A percentile compares a stretch with the other conserved stretches of the same genome.
These are phyloP conservation scores for Eucalyptus melliodora DNA, from an alignment of 345 rosid genomes.

Conservation along the genomic window DNA sequence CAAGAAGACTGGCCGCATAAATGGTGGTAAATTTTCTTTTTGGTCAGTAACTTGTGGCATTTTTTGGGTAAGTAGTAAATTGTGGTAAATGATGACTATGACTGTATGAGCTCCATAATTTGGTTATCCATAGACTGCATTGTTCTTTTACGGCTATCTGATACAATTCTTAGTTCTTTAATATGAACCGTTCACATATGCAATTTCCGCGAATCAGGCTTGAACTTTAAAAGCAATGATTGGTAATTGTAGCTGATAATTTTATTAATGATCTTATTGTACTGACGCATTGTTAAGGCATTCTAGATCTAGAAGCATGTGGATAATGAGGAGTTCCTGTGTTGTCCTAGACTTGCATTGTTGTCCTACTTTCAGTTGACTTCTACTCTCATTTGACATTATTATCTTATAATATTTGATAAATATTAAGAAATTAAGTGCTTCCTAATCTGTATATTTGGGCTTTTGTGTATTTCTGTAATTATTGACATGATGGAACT, in stretches of 20 bases:
- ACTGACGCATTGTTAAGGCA: neutral
- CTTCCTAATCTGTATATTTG: neutral
- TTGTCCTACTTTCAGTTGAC: neutral
- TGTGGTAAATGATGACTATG: neutral
- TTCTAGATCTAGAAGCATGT: neutral
- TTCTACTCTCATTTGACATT: neutral
- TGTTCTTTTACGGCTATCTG: neutral
- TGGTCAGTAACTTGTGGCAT: neutral
- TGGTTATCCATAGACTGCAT: neutral
- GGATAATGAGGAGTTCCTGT: neutral
- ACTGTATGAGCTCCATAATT: neutral
- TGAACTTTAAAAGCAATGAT: neutral
- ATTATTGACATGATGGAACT: neutral
- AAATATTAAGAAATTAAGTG: neutral
- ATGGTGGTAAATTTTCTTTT: neutral
- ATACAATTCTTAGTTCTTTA: neutral
- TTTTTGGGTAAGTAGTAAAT: neutral
- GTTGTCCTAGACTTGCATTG: neutral
- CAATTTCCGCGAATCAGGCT: neutral
- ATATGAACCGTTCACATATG: neutral
- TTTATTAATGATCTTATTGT: neutral
- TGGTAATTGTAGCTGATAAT: neutral
- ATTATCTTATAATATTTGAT: neutral
- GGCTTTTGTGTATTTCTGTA: neutral
- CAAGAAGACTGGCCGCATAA: neutral